Base-by-base conservation (phyloP, 2,329 filamentous ascomycete species). In the Pseudocercospora musae region DNA sequence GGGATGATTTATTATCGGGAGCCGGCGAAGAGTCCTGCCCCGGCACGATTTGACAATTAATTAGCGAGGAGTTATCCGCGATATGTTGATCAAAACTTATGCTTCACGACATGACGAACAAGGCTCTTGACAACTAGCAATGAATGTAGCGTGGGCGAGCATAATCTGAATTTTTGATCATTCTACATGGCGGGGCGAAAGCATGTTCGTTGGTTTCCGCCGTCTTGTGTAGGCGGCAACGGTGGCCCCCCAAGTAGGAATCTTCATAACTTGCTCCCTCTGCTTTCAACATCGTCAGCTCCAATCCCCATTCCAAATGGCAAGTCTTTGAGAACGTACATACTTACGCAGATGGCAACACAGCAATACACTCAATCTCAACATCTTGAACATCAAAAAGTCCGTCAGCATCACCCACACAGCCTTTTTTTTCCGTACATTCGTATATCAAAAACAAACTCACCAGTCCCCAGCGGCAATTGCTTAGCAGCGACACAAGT, bases 361-460 rank as follows among this genome's bases (percentile, higher is more conserved):
- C 70, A 31, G 79, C 81, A 62, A 78, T 77, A 65, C 79, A 83
- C 71, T 85, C 82, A 71, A 85, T 83, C 74, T 84, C 81, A 1
- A 84, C 80, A 73, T 83, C 81, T 6, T 80, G 8, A 5, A 48
- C 15, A 21, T 48, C 40, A 57, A 33, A 25, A 9, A 21, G n/a
- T n/a, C n/a, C n/a, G 9, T 23, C 9, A 33, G 18, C 52, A 18
- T 40, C 52, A 20, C 3, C 52, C 10, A 18, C 49, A 10, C 23
- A 8, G 10, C 10, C 18, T 1, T 21, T 2, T n/a, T n/a, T n/a
- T n/a, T n/a, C n/a, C n/a, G n/a, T n/a, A n/a, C n/a, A n/a, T n/a
- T n/a, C n/a, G n/a, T n/a, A n/a, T n/a, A n/a, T n/a, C n/a, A n/a
- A n/a, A 13, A 8, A 6, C 21, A 40, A 4, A 46, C 55, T 57